A percentile compares a stretch with the other conserved stretches of the same genome.
These are phyloP conservation scores for Saccharomyces pastorianus DNA, from an alignment of 1,139 yeast genomes.

Conservation along the genomic window DNA sequence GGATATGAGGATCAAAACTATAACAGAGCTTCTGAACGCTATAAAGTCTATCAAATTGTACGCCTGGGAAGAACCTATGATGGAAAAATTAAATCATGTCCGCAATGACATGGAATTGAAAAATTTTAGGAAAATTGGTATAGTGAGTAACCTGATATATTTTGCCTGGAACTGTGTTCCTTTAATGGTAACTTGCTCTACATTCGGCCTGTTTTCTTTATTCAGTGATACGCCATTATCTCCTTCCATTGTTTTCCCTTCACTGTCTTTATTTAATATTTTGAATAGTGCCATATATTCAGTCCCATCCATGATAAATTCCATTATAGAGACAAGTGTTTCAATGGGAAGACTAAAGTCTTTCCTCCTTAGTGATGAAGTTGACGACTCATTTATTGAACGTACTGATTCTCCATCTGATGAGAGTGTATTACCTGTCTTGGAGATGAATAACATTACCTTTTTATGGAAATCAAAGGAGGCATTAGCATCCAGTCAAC, in stretches of 20 bases:
- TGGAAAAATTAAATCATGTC: conserved; percentile 40
- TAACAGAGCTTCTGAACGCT: conserved; percentile 54
- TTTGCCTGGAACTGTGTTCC: conserved; percentile 63
- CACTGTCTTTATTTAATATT: conserved; percentile 52
- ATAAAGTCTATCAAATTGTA: conserved; percentile 65
- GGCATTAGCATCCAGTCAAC: conserved; percentile 4
- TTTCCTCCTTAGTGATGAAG: conserved; percentile 47
- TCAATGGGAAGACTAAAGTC: conserved; percentile 48
- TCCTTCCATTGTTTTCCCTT: conserved; percentile 69
- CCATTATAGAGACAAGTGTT: conserved; percentile 53
- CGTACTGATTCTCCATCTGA: conserved; percentile 32
- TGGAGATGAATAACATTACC: conserved; percentile 38
- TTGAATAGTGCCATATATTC: conserved; percentile 53
- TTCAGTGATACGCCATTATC: conserved; percentile 46
- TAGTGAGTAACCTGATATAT: conserved; percentile 40
- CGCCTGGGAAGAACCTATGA: conserved; percentile 67
- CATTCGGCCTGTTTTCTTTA: conserved; percentile 49
- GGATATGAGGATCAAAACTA: conserved; percentile 49
- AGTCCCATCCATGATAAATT: conserved; percentile 47
- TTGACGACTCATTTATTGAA: conserved; percentile 37
- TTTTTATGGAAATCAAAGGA: conserved; percentile 41
- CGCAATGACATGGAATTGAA: conserved; percentile 47
- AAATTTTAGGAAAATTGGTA: conserved; percentile 41
- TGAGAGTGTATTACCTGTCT: conserved; percentile 32
- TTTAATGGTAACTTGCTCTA: conserved; percentile 53